These are phyloP conservation scores for Backusella macrospora DNA, from an alignment of 192 early-diverging fungal genomes.

Conservation along the genomic window DNA sequence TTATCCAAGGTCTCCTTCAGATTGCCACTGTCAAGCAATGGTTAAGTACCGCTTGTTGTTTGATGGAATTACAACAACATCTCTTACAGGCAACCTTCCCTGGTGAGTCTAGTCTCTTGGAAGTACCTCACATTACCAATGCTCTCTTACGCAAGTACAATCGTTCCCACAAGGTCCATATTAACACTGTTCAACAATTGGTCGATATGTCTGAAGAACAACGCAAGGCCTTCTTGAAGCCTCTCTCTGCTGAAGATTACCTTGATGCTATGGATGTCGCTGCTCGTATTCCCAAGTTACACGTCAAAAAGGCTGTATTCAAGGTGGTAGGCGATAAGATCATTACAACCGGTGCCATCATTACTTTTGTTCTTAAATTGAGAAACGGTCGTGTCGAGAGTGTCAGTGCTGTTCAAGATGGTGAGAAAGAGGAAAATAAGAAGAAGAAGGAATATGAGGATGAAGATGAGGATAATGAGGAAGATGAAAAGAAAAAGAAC, in stretches of 20 bases:
- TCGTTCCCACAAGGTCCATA: constrained; percentile 63
- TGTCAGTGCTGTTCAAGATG: constrained; percentile 27
- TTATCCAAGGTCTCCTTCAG: constrained; percentile 88
- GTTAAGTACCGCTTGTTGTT: constrained; percentile 65
- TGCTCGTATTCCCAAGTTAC: constrained; percentile 74
- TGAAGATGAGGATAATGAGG: constrained; percentile 47
- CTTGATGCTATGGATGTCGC: constrained; percentile 76
- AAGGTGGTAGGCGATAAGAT: constrained; percentile 77
- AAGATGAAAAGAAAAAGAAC: constrained; percentile 35
- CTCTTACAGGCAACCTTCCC: constrained; percentile 86
- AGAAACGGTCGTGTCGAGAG: constrained; percentile 38
- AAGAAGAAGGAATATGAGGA: constrained; percentile 49
- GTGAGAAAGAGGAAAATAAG: constrained; percentile 41
- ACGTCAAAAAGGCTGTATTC: constrained; percentile 79
- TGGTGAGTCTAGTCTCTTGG: constrained; percentile 78
- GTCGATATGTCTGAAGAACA: constrained; percentile 66
- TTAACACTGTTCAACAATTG: constrained; percentile 69
- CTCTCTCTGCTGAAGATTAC: constrained; percentile 62
- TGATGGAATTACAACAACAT: constrained; percentile 88
- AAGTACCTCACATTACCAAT: constrained; percentile 79
- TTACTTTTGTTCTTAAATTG: constrained; percentile 68
- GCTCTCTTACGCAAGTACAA: constrained; percentile 66
- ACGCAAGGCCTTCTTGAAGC: constrained; percentile 59
- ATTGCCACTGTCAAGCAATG: constrained; percentile 87
- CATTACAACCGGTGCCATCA: constrained; percentile 76